Base-by-base conservation (phyloP, 257 asterid species). In the Plantago major region DNA sequence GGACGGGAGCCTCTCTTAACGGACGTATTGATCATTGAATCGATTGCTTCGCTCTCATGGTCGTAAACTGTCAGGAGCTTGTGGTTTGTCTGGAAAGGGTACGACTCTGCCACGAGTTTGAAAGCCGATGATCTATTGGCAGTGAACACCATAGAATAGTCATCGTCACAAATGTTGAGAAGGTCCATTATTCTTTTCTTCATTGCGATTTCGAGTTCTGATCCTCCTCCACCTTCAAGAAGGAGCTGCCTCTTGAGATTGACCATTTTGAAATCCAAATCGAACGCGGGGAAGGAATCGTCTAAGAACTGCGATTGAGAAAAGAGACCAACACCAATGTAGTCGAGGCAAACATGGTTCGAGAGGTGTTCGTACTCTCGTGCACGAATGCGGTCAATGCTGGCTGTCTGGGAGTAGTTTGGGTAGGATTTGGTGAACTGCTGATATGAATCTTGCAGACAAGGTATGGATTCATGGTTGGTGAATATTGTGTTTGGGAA, bases 251-350 rank as follows among this genome's bases (percentile, higher is more conserved):
- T 59, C 84, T 83, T 86, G 66, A 89, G 89, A 71, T 77, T 72
- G 19, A 76, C 95, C 3, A 95, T 67, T 79, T 86, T 89, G 74
- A 74, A 82, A 30, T 68, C 72, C 15, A 83, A 47, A 9, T 62
- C 80, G 51, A 92, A 86, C 65, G 76, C 70, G 0, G 95, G 81
- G 14, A 69, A 77, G 37, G 44, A 55, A 60, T 42, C 55, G 15
- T 30, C 58, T 68, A 73, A 16, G 77, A 61, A 62, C 73, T 90
- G 94, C 19, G 84, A 74, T 60, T 82, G 86, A 11, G 96, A 86
- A 57, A 89, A 86, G n/a, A 92, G 86, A 18, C 99, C 97, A 12
- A 92, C 78, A 0, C 97, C 99, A 18, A 83, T 83, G 66, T 89
- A 92, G 67, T 92, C 97, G 10, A 92, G 88, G 62, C 89, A 86